Evolutionary conservation across 495 filamentous ascomycete species (phyloP).

Genomic region (Tirmania nivea): DNA sequence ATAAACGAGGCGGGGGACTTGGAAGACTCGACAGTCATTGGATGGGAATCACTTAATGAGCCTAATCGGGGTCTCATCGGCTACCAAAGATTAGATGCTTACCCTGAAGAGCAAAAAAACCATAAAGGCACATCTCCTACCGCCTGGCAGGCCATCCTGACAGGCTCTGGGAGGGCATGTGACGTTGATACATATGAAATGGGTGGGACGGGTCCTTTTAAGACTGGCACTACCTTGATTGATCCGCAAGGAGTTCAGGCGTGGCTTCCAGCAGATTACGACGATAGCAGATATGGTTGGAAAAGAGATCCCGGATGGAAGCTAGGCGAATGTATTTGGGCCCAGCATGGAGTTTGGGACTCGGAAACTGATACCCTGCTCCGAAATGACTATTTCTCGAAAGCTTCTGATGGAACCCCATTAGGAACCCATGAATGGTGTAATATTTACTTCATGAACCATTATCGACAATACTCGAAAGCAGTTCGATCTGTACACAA

Average conservation of each 20-base stretch:
- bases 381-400: conserved; percentile 72
- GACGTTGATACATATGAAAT: conserved; percentile 86
- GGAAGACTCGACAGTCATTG: conserved; percentile 70
- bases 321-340: conserved; percentile 84
- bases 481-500: conserved; percentile 55
- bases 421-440: conserved; percentile 71
- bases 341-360: conserved; percentile 93
- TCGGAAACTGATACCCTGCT: conserved; percentile 52
- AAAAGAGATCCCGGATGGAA: conserved; percentile 74
- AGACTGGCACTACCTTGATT: conserved; percentile 58
- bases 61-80: conserved; percentile 77
- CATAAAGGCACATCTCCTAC: conserved; percentile 89
- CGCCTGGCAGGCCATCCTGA: conserved; percentile 80
- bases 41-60: conserved; percentile 91
- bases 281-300: conserved; percentile 79
- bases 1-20: conserved; percentile 84
- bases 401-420: conserved; percentile 47
- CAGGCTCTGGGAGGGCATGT: conserved; percentile 68
- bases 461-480: conserved; percentile 55
- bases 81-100: conserved; percentile 57
- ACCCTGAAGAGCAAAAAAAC: conserved; percentile 73
- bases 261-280: conserved; percentile 61
- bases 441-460: conserved; percentile 68
- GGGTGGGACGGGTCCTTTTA: conserved; percentile 75
- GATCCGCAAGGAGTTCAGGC: conserved; percentile 70